Base-by-base conservation (phyloP, 1,139 yeast genomes). In the Zygosaccharomyces pseudobailii region DNA sequence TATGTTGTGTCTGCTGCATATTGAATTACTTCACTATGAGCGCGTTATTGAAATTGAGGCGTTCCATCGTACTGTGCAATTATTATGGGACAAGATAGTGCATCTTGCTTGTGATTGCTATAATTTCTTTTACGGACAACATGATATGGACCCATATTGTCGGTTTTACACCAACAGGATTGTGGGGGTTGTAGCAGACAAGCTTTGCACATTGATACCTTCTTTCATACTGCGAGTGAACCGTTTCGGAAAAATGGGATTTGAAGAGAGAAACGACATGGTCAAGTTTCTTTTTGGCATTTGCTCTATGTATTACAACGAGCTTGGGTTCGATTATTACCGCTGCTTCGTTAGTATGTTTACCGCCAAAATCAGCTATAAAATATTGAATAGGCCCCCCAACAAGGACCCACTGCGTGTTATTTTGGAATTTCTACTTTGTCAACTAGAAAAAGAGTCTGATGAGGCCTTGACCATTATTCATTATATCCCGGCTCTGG, bases 291-390 rank as follows among this genome's bases (percentile, higher is more conserved):
- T 53, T 8, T 56, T 53, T 38, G 51, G 53, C 6, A 41, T 62
- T 4, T 55, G 57, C 3, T 59, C 66, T 3, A 47, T 62, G 42
- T 62, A 59, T 46, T 63, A 62, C 43, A 62, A 62, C 37, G 60
- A 62, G 43, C 55, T 62, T 43, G 63, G 59, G 3, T 48, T 52
- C 22, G 63, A 60, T 22, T 60, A 61, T 42, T 62, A 60, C 39
- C 56, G 61, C 20, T 52, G 61, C 39, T 62, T 63, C 43, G 59
- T 55, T 42, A 58, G 58, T 35, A 54, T 63, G 58, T 62, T 63
- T 38, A 51, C 56, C 13, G 58, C 61, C 6, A 63, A 63, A 45
- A 53, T 63, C 5, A 52, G 49, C 34, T 62, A 57, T 42, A 61
- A 57, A 37, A 58, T 61, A 17, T 45, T 63, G 43, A 52, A 53